Evolutionary conservation across 208 protist genomes (phyloP).

Genomic region (Wallacemonas sp.): DNA sequence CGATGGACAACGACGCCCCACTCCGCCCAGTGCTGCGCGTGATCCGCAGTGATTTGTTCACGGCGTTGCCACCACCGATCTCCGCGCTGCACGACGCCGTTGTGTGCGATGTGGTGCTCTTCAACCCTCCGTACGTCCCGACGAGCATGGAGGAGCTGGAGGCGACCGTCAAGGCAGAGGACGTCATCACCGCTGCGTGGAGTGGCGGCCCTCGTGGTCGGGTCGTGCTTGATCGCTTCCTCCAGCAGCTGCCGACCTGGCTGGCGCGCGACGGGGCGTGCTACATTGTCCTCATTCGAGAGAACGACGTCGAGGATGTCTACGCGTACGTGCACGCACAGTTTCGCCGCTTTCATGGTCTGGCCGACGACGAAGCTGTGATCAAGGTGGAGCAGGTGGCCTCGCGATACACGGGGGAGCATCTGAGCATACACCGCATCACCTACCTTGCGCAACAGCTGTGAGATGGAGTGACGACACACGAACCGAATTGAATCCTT

Average conservation of each 20-base stretch:
- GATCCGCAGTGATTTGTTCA: conserved; percentile 44
- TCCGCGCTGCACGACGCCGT: neutral
- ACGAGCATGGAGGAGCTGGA: conserved; percentile 80
- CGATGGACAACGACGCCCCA: neutral
- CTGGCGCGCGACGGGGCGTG: conserved; percentile 46
- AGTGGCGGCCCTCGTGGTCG: conserved; percentile 82
- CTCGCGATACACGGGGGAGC: conserved; percentile 84
- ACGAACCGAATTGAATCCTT: too few relatives aligned
- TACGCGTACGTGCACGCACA: conserved; percentile 28
- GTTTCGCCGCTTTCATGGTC: conserved; percentile 40
- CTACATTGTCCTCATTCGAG: conserved; percentile 80
- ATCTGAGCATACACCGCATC: conserved; percentile 75
- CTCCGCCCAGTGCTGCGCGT: neutral
- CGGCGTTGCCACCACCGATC: conserved; percentile 32
- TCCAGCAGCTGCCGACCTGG: conserved; percentile 49
- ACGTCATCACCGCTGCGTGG: conserved; percentile 83
- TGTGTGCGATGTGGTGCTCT: conserved; percentile 84
- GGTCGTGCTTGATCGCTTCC: conserved; percentile 83
- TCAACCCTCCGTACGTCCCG: conserved; percentile 91
- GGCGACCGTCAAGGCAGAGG: conserved; percentile 42
- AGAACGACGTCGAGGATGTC: conserved; percentile 81
- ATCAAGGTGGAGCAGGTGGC: conserved; percentile 42
- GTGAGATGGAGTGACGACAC: too few relatives aligned
- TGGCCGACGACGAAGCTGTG: conserved; percentile 12
- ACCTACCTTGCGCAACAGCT: conserved; percentile 12